Evolutionary conservation across 805 yeast species (phyloP).

Genomic region (Sungouiozyma intestinalis): DNA sequence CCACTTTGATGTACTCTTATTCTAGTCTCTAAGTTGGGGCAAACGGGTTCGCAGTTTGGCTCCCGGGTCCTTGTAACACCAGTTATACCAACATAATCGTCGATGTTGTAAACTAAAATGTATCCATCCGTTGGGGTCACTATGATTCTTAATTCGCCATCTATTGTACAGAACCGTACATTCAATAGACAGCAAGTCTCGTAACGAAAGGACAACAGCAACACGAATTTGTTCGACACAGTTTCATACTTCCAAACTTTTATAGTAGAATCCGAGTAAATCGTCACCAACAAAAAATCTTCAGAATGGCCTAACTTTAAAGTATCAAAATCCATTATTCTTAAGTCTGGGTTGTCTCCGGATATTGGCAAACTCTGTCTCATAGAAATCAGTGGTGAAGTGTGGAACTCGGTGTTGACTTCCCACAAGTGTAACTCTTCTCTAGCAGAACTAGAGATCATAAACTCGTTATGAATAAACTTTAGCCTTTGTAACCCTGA

Average conservation of each 20-base stretch:
- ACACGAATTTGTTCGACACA: constrained; percentile 29
- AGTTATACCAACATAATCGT: constrained; percentile 12
- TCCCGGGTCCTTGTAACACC: background rate
- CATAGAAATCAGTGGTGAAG: constrained; percentile 38
- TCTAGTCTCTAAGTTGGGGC: background rate
- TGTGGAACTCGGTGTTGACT: constrained; percentile 29
- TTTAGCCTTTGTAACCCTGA: constrained; percentile 77
- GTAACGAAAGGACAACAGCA: constrained; percentile 43
- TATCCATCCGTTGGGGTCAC: constrained; percentile 80
- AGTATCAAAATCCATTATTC: constrained; percentile 79
- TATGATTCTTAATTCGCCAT: constrained; percentile 30
- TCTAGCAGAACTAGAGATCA: constrained; percentile 63
- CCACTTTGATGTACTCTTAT: constrained; percentile 69
- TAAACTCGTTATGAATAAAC: constrained; percentile 40
- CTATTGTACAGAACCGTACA: constrained; percentile 35
- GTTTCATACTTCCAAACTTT: constrained; percentile 49
- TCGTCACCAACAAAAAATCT: constrained; percentile 41
- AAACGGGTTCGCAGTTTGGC: background rate
- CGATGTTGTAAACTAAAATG: constrained; percentile 49
- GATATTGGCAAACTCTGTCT: constrained; percentile 46
- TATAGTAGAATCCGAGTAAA: constrained; percentile 77
- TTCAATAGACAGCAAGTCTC: constrained; percentile 70
- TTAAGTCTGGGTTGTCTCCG: constrained; percentile 60
- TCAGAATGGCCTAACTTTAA: constrained; percentile 27
- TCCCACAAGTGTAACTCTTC: constrained; percentile 86